Evolutionary conservation across 23 red algal species (phyloP).

Genomic region (Chondrus crispus): DNA sequence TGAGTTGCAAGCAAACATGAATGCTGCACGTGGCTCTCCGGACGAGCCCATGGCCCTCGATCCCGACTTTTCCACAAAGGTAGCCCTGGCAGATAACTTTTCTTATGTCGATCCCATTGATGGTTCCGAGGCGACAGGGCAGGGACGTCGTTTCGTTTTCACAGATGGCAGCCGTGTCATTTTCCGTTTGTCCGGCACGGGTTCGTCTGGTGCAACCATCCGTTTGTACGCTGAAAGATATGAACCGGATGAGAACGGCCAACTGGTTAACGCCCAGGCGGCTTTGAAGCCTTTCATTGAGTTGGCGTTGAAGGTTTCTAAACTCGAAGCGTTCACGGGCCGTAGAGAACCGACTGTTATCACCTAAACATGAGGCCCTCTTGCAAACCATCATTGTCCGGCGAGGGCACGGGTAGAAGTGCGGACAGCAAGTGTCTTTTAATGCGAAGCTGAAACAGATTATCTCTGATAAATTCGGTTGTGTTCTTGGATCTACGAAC

Average conservation of each 20-base stretch:
- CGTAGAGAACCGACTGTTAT: conserved; percentile 80
- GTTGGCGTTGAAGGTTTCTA: conserved; percentile 64
- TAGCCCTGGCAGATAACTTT: conserved; percentile 84
- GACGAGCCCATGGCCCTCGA: conserved; percentile 28
- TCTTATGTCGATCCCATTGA: conserved; percentile 92
- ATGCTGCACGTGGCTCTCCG: neutral
- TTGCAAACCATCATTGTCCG: too few species aligned
- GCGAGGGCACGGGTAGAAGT: too few species aligned
- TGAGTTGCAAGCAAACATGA: conserved; percentile 25
- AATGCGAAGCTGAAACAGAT: too few species aligned
- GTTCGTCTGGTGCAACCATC: conserved; percentile 83
- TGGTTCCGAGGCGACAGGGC: conserved; percentile 66
- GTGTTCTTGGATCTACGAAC: too few species aligned
- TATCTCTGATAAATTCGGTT: too few species aligned
- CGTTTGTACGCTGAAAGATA: conserved; percentile 95
- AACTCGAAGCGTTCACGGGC: conserved; percentile 72
- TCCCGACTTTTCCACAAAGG: conserved; percentile 18
- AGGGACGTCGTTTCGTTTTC: conserved; percentile 86
- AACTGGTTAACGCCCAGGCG: conserved; percentile 32
- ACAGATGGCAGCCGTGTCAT: conserved; percentile 76
- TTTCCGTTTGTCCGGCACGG: conserved; percentile 88
- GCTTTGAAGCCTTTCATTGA: conserved; percentile 71
- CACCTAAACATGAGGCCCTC: conserved; percentile 6
- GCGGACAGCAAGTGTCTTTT: too few species aligned
- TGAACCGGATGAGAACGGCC: conserved; percentile 20